Evolutionary conservation across 106 monocot species (phyloP).

Genomic region (Dactylorhiza incarnata): DNA sequence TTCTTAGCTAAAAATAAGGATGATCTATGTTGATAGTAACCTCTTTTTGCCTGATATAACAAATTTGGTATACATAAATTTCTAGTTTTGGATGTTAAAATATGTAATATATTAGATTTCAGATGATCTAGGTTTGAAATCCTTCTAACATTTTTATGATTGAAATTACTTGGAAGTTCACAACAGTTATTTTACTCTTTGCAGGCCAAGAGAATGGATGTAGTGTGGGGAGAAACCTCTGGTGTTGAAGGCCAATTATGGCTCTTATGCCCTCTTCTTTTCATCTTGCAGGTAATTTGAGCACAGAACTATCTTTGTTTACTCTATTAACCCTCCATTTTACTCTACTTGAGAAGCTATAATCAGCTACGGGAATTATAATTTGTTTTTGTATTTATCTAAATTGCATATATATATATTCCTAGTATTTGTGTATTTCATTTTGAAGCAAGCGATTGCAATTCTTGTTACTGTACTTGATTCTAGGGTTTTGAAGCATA

Average conservation of each 20-base stretch:
- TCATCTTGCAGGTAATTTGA: conserved; percentile 68
- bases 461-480: neutral
- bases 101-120: no score
- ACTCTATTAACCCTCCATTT: neutral
- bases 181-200: neutral
- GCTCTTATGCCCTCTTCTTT: conserved; percentile 77
- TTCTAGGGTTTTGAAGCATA: conserved; percentile 83
- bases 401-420: neutral
- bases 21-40: no score
- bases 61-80: no score
- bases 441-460: conserved; percentile 1
- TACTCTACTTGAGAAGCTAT: neutral
- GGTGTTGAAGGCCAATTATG: conserved; percentile 88
- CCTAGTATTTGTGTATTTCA: neutral
- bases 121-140: no score
- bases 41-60: no score
- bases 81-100: no score
- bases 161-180: no score
- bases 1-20: no score
- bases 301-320: neutral
- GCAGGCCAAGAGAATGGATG: conserved; percentile 98
- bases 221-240: conserved; percentile 91
- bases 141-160: no score
- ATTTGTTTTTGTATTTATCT: neutral
- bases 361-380: neutral